phyloP scores from a whole-genome alignment of 371 early-diverging fungal genomes.

The Haplosporangium sp. region DNA sequence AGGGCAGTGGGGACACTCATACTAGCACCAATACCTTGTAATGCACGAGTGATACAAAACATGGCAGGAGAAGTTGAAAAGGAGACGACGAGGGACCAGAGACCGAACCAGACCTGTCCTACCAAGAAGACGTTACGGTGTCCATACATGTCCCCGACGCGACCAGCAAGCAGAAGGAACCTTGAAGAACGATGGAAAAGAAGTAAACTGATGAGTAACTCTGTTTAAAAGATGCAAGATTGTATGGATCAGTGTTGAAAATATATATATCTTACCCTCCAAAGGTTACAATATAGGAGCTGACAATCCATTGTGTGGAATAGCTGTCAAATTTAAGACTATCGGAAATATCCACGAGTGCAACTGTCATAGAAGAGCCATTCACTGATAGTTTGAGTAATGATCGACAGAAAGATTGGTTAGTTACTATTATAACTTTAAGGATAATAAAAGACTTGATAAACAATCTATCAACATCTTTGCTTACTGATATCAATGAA shows the following conservation, averaged over 20 bases:
- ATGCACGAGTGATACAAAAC: constrained; percentile 58
- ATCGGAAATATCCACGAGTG: constrained; percentile 34
- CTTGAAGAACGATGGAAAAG: background rate
- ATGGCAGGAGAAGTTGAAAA: constrained; percentile 46
- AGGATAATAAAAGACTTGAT: too few species aligned
- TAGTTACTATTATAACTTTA: too few species aligned
- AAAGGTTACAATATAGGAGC: constrained; percentile 44
- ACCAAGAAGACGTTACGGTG: constrained; percentile 54
- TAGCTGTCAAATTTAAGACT: constrained; percentile 26
- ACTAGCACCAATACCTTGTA: constrained; percentile 62
- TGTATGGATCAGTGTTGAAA: too few species aligned
- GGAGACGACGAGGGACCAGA: constrained; percentile 57
- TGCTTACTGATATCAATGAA: constrained; percentile 48
- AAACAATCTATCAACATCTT: too few species aligned
- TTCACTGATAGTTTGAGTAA: constrained; percentile 17
- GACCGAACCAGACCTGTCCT: constrained; percentile 56
- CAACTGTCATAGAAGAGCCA: constrained; percentile 45
- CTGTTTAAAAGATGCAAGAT: too few species aligned
- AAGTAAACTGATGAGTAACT: too few species aligned
- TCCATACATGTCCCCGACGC: constrained; percentile 58
- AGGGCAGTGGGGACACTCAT: constrained; percentile 54
- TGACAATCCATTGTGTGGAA: constrained; percentile 42
- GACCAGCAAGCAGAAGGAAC: constrained; percentile 55
- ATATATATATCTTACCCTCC: constrained; percentile 30
- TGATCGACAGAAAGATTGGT: background rate